Evolutionary conservation across 2,329 filamentous ascomycete genomes (phyloP), one percentile per base, ranked within the genome.

Genomic region (Colletotrichum graminicola): DNA sequence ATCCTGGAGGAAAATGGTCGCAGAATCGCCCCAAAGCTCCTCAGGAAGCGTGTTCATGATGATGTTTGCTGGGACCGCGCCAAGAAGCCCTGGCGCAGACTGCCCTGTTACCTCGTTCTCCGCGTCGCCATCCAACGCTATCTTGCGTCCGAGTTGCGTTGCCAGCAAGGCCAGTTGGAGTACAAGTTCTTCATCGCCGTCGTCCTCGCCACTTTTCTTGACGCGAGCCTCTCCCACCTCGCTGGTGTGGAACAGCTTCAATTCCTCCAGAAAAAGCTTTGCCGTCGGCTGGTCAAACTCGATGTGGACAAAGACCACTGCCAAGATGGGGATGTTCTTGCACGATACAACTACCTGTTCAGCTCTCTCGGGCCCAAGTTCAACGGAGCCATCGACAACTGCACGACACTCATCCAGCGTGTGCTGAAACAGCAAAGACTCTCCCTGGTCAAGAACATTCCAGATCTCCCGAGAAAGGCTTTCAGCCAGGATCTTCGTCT

Each of bases 1-100:
- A 76, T 93, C 0, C 78, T 93, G 0, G 86, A 89, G 74, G 86
- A 83, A 0, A 81, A 87, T 8, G 91, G 91, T 0, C 66, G 75
- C 0, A 74, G 80, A 0, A 69, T 81, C 0, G 65, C 78, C 0
- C 79, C 84, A 0, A 73, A 79, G 0, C 32, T 81, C 0, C 76
- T 92, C 1, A 80, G 81, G 0, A 93, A 93, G 76, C 82, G 86
- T 2, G 84, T 92, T 0, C 84, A 88, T 0, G 91, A 93, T 61
- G 90, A 92, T n/a, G 85, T 92, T 0, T 84, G 83, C 16, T 85
- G 88, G 76, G 76, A 79, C 0, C 76, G 84, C 0, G 81, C 84
- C 0, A 78, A 83, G 1, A 76, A 82, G 0, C 90, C 90, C 0
- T 93, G 91, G 91, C 83, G 91, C 23, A 82, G 92, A 47, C 86